Evolutionary conservation across 225 moss, liverwort and hornwort genomes (phyloP), one percentile per base, ranked within the genome.

Genomic region (Sphagnum contortum): DNA sequence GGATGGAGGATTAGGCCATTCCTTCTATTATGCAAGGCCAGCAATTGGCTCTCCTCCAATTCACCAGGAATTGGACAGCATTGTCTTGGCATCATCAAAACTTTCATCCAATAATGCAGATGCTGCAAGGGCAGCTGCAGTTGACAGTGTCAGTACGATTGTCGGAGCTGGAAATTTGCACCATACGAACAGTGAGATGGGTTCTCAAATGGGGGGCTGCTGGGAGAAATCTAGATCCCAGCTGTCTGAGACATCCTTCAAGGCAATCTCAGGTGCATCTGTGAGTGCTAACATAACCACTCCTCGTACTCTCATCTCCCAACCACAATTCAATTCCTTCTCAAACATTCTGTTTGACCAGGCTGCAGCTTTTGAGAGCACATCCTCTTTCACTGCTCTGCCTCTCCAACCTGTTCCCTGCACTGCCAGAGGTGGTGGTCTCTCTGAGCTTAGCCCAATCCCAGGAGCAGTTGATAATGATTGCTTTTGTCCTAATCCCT

Each of bases 281-380:
- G 96, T 98, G 48, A 92, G 92, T 55, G 96, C 96, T 51, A 98
- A 98, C 72, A 93, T 92, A 0, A 92, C 96, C 4, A 98, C 96
- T 2, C 90, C 96, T 10, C 90, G 96, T 63, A 77, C 92, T 3
- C 78, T 98, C 10, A 74, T 74, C 48, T 83, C 74, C 13, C 88
- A 73, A 62, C 90, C 92, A 74, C 92, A 93, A 72, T 98, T 93
- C 83, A 91, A 90, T 75, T 87, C 96, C 10, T 93, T 92, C 53
- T 89, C 90, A 4, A 98, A 89, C 54, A 77, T 87, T 12, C 83
- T 85, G 6, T 90, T 77, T 59, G 96, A 92, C 69, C 92, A 92
- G 53, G 92, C 96, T 5, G 96, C 96, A 7, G 90, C 90, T 50
- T 98, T 98, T 46, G 92, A 93, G 68, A 91, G 92, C 76, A 82